phyloP scores from a whole-genome alignment of 2,329 filamentous ascomycete genomes.

The Trichoderma polysporum region DNA sequence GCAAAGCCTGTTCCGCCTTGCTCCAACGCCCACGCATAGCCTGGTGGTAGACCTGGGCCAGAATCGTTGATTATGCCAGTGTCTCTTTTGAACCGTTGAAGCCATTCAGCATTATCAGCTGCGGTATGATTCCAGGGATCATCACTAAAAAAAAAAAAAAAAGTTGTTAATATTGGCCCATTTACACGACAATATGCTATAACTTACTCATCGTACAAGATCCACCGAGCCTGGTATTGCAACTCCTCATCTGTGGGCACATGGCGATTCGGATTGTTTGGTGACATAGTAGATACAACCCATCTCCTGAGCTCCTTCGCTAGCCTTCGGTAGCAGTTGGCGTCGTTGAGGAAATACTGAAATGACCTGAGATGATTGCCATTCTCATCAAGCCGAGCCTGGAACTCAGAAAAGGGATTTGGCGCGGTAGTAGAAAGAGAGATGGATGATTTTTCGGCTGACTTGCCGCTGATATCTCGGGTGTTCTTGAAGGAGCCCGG shows the following conservation, averaged over 20 bases:
- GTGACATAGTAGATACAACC: slow-evolving; percentile 53
- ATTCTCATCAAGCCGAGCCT: background rate
- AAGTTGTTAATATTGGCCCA: background rate
- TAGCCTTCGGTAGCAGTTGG: slow-evolving; percentile 59
- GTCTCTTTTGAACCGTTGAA: slow-evolving; percentile 61
- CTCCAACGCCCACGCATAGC: slow-evolving; percentile 46
- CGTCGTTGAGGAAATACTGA: slow-evolving; percentile 55
- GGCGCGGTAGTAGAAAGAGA: background rate
- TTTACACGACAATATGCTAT: background rate
- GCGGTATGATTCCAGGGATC: slow-evolving; percentile 23
- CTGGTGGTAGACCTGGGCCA: slow-evolving; percentile 50
- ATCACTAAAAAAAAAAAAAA: slow-evolving; percentile 36
- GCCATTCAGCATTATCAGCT: slow-evolving; percentile 56
- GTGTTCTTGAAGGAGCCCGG: background rate
- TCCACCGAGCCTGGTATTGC: slow-evolving; percentile 63
- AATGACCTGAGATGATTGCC: slow-evolving; percentile 24
- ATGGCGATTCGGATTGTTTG: slow-evolving; percentile 60
- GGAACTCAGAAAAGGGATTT: slow-evolving; percentile 11
- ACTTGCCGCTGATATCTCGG: background rate
- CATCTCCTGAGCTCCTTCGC: slow-evolving; percentile 54
- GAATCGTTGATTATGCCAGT: slow-evolving; percentile 50
- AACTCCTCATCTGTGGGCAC: slow-evolving; percentile 61
- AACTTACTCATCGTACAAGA: slow-evolving; percentile 61
- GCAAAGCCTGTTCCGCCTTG: slow-evolving; percentile 56
- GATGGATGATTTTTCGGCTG: background rate